A percentile compares a stretch with the other conserved stretches of the same genome.
phyloP scores from a whole-genome alignment of 805 yeast genomes.

The Candida awuae region DNA sequence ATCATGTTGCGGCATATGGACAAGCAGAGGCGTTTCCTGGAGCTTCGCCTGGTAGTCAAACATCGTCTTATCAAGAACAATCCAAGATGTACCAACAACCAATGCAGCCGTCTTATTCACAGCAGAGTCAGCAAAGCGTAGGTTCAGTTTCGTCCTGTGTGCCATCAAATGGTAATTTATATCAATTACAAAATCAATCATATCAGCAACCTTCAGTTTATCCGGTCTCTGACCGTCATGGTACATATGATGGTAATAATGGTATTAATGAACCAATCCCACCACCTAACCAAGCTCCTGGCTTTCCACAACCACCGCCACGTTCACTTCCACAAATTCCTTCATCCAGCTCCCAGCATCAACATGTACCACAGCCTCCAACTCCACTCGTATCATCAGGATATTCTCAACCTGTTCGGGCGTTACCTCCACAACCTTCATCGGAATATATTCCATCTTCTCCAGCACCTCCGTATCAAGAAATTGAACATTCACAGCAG shows the following conservation, averaged over 20 bases:
- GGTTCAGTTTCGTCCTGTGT: no score
- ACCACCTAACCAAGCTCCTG: background rate
- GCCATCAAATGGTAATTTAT: no score
- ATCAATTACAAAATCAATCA: no score
- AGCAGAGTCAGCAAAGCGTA: background rate
- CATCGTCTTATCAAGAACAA: no score
- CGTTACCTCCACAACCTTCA: background rate
- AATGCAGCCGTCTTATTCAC: background rate
- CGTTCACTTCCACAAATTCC: background rate
- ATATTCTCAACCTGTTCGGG: background rate
- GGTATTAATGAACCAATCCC: background rate
- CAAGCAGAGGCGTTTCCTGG: constrained; percentile 15
- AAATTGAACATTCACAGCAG: no score
- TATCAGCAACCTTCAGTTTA: constrained; percentile 9
- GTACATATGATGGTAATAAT: no score
- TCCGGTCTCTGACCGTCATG: constrained; percentile 13
- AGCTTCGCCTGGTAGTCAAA: constrained; percentile 5
- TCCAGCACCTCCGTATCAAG: background rate
- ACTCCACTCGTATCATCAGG: background rate
- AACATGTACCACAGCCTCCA: background rate
- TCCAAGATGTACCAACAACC: constrained; percentile 1
- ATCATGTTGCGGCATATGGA: constrained; percentile 11
- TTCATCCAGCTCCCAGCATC: background rate
- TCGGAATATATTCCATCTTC: no score
- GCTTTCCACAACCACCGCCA: background rate